Percentiles rank a stretch among this genome's conserved stretches.
Evolutionary conservation across 1,139 yeast species (phyloP).

Genomic region (Blastobotrys petasosporus): DNA sequence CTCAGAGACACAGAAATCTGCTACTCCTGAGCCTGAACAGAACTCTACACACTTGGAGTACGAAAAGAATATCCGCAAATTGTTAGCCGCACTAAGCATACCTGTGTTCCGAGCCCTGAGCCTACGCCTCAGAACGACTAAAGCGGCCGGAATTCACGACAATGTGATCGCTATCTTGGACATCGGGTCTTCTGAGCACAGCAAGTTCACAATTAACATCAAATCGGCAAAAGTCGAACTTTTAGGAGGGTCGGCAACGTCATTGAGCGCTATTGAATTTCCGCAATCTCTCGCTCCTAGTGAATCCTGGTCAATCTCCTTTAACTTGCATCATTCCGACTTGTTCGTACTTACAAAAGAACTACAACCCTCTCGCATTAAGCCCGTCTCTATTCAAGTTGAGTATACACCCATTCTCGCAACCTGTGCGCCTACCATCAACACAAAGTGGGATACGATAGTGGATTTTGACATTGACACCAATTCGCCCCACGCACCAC

Average conservation of each 20-base stretch:
- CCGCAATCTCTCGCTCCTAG: conserved; percentile 32
- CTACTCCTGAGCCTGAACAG: neutral
- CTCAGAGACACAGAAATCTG: neutral
- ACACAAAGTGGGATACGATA: conserved; percentile 56
- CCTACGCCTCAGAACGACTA: conserved; percentile 51
- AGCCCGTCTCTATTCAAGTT: conserved; percentile 25
- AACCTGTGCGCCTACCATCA: conserved; percentile 34
- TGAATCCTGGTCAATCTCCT: conserved; percentile 33
- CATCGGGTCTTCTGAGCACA: conserved; percentile 44
- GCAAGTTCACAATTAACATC: conserved; percentile 29
- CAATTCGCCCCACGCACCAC: conserved; percentile 32
- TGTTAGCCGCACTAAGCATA: conserved; percentile 22
- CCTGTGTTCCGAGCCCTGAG: conserved; percentile 48
- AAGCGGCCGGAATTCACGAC: conserved; percentile 52
- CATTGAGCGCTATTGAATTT: conserved; percentile 31
- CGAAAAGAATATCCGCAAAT: conserved; percentile 8
- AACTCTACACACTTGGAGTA: conserved; percentile 2
- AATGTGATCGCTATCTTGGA: conserved; percentile 50
- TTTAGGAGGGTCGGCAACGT: conserved; percentile 39
- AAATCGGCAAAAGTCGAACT: conserved; percentile 39
- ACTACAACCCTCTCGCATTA: conserved; percentile 17
- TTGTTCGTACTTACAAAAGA: conserved; percentile 16
- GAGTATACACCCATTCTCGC: conserved; percentile 27
- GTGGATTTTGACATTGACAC: conserved; percentile 51
- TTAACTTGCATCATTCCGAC: conserved; percentile 25